These are phyloP conservation scores for Candida xyloterini DNA, from an alignment of 805 yeast species.

Conservation along the genomic window DNA sequence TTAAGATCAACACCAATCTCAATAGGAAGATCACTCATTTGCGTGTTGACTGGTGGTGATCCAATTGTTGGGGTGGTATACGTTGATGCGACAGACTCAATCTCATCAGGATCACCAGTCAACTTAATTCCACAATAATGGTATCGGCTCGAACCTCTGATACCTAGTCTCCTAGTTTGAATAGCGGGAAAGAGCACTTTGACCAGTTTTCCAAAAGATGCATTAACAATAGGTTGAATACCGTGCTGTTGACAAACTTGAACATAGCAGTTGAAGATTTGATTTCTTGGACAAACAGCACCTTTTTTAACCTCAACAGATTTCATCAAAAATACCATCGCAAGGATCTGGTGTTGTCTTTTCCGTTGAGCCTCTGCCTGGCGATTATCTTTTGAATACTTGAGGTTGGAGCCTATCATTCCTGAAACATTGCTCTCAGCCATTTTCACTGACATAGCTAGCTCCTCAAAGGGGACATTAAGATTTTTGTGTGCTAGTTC, in stretches of 20 bases:
- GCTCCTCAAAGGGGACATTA: conserved; percentile 34
- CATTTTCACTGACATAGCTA: conserved; percentile 35
- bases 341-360: conserved; percentile 72
- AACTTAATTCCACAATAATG: conserved; percentile 77
- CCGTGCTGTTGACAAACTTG: conserved; percentile 51
- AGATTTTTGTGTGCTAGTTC: conserved; percentile 36
- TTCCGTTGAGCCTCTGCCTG: conserved; percentile 36
- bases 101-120: conserved; percentile 34
- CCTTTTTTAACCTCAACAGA: conserved; percentile 50
- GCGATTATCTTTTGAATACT: conserved; percentile 19
- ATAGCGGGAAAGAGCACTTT: conserved; percentile 61
- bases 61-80: conserved; percentile 14
- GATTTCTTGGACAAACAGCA: conserved; percentile 60
- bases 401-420: conserved; percentile 11
- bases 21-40: conserved; percentile 1
- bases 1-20: conserved; percentile 6
- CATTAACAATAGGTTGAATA: conserved; percentile 64
- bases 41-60: conserved; percentile 13
- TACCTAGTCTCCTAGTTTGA: conserved; percentile 75
- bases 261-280: conserved; percentile 66
- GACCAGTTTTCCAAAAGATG: conserved; percentile 75
- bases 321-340: conserved; percentile 74
- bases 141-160: conserved; percentile 78
- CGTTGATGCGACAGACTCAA: conserved; percentile 17
- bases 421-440: conserved; percentile 28